Evolutionary conservation across 2,329 filamentous ascomycete species (phyloP).

Genomic region (Periconia sp.): DNA sequence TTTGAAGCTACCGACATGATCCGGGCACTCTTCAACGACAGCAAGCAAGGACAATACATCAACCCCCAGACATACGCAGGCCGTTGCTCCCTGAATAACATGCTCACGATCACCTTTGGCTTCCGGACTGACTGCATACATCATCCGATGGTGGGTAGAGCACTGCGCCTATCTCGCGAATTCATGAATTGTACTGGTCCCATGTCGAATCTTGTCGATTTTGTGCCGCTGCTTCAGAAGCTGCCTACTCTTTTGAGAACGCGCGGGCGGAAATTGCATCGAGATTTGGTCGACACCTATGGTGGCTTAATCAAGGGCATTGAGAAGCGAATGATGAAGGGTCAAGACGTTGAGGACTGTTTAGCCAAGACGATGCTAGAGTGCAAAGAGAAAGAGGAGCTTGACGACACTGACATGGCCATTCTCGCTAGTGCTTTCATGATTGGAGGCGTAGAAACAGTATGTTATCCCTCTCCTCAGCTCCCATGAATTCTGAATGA

Average conservation of each 20-base stretch:
- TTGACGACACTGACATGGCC: constrained; percentile 22
- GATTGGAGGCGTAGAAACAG: constrained; percentile 23
- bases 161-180: constrained; percentile 8
- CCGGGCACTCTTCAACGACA: constrained; percentile 13
- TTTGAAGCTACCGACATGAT: constrained; percentile 25
- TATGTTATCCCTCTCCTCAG: neutral
- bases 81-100: constrained; percentile 17
- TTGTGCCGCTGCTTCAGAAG: constrained; percentile 16
- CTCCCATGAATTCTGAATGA: neutral
- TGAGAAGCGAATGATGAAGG: constrained; percentile 8
- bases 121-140: constrained; percentile 12
- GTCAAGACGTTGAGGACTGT: constrained; percentile 14
- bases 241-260: constrained; percentile 3
- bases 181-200: constrained; percentile 20
- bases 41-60: constrained; percentile 12
- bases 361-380: constrained; percentile 21
- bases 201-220: constrained; percentile 21
- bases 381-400: constrained; percentile 9
- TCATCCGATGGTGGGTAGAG: constrained; percentile 11
- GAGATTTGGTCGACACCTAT: constrained; percentile 15
- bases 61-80: constrained; percentile 20
- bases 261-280: constrained; percentile 7
- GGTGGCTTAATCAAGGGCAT: constrained; percentile 20
- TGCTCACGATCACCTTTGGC: constrained; percentile 18
- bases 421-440: constrained; percentile 23